Evolutionary conservation across 2,329 filamentous ascomycete genomes (phyloP), one percentile per base, ranked within the genome.

Genomic region (Aspergillus fumigatus): DNA sequence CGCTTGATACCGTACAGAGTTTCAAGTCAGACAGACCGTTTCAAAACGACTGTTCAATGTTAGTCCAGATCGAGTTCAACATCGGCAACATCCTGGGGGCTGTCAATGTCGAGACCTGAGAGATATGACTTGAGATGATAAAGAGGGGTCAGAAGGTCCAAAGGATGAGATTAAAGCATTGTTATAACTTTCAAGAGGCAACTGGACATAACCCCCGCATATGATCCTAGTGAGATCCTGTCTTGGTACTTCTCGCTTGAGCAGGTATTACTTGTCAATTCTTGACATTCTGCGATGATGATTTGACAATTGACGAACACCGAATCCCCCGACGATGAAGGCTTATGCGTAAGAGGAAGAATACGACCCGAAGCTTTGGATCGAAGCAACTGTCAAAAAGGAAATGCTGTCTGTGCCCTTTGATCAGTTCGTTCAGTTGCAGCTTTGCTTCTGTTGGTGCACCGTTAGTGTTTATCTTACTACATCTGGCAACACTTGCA

Each of bases 401-500:
- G 21, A 14, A 11, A 23, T 23, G 19, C 43, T 23, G 43, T 26
- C 43, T 23, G 43, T 47, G 43, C 43, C 21, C 41, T 23, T 47
- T 21, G 43, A 47, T 47, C 43, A 47, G 43, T 26, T 47, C 19
- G 26, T 47, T 47, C 43, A 47, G 8, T 7, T 47, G 43, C 21
- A 14, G 43, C 19, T 47, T 10, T 47, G 21, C n/a, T 43, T 43
- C 40, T 10, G 40, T 43, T 47, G 23, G 43, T 14, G 32, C 32
- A 14, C 32, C 17, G 32, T 38, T 38, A 14, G 43, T 25, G 43
- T 47, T 47, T 26, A 5, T 14, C 43, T 59, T 57, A 62, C 62
- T 49, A 48, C 43, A 60, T 60, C 65, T 64, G 60, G 60, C 65
- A 52, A 54, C 52, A 35, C 45, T 38, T 52, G 55, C 56, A 50